Base-by-base conservation (phyloP, 164 flowering plant species). In the Warburgia ugandensis region DNA sequence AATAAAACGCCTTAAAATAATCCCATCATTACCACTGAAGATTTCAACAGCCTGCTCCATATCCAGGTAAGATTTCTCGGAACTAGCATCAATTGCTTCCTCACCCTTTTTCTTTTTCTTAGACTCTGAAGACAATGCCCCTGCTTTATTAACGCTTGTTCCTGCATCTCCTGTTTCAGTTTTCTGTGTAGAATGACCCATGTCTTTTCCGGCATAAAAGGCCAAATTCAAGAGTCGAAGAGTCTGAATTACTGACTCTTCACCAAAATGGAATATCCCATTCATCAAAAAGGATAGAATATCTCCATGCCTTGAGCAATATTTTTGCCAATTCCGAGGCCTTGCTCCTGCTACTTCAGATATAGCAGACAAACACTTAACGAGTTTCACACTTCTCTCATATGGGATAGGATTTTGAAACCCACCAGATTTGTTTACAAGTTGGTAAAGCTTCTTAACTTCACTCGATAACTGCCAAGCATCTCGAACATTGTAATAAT, bases 241-340 rank as follows among this genome's bases (percentile, higher is more conserved):
- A 44, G 88, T 77, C 72, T 86, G 97, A 65, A 77, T 54, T 3
- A 85, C 97, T 44, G 95, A 83, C 65, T 86, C 97, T 58, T 94
- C 99, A 14, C 87, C 83, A 45, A 94, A 83, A 64, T 76, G 64
- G 45, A 94, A 89, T 44, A 86, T 62, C 29, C 84, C 86, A 72
- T 76, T 75, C 75, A 94, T 46, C 64, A 89, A 65, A 47, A 78
- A 86, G 13, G 86, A 69, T 36, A 94, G 68, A 48, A 89, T 65
- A 72, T 89, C 99, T 20, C 69, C 83, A 76, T 94, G 94, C 62
- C 76, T 80, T 54, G 83, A 68, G 67, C 97, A 86, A 54, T 94
- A 89, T 55, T 86, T 94, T 68, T 94, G 99, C 99, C 99, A 94
- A 71, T 94, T 94, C 45, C 95, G 74, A 59, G 97, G 99, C 54